Evolutionary conservation across 441 rosid genomes (phyloP), one percentile per base, ranked within the genome.

Genomic region (Jatropha multifida): DNA sequence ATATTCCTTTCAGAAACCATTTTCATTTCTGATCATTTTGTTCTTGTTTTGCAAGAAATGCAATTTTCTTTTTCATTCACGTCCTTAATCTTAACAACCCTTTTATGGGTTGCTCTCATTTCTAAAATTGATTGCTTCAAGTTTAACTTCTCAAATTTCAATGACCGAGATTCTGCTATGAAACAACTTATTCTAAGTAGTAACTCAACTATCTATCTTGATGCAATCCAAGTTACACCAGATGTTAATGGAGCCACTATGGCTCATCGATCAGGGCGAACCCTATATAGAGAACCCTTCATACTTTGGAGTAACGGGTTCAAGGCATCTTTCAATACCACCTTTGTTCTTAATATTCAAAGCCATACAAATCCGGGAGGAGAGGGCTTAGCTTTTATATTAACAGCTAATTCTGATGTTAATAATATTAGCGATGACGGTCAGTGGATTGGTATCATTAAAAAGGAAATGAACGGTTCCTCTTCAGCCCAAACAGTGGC

Each of bases 401-500:
- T 93, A 49, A 74, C 92, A 3, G 79, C 67, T 0, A 56, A 79
- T 44, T 5, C 3, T 1, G 0, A 10, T 11, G 79, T 80, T 65
- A 92, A 91, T 0, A 40, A 12, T 0, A 74, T 76, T 52, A 90
- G 97, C 76, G 7, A 4, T 5, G 37, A 76, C 0, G 91, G 97
- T 32, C 76, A 86, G 68, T 93, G 98, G 95, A 90, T 91, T 1
- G 87, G 97, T 56, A 67, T 90, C 1, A 88, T 92, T 65, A 88
- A 89, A 66, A 74, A 76, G 9, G 61, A 0, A 15, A 73, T 83
- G n/a, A 82, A 91, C 10, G 76, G 81, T 6, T 58, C 81, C 27
- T 1, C 40, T 8, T 67, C 37, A 55, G 81, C 92, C 13, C 26
- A 23, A 17, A 83, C 85, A 1, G 89, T 91, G 27, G 92, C 94